A percentile compares a stretch with the other conserved stretches of the same genome.
phyloP scores from a whole-genome alignment of 352 stramenopile genomes.

The Pythium rhizo-oryzae region DNA sequence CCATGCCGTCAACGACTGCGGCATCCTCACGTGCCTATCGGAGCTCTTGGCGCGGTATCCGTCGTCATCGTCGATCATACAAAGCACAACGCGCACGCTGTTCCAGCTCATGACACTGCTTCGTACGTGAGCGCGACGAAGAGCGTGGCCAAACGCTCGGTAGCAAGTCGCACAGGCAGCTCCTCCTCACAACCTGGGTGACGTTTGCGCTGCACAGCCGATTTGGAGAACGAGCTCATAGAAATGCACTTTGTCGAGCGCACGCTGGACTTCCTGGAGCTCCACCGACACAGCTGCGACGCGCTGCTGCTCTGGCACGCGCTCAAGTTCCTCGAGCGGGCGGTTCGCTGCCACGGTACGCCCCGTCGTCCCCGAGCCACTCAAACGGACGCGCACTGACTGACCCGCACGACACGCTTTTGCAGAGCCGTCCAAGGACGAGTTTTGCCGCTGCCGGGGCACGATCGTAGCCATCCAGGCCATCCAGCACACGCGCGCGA shows the following conservation, averaged over 20 bases:
- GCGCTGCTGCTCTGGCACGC: conserved; percentile 55
- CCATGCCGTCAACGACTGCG: conserved; percentile 33
- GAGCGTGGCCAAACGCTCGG: neutral
- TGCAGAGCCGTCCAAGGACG: conserved; percentile 48
- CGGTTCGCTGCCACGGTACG: conserved; percentile 41
- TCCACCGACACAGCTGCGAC: conserved; percentile 22
- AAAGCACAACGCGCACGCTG: conserved; percentile 38
- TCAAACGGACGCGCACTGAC: neutral
- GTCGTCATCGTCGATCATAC: conserved; percentile 25
- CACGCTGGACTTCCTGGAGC: conserved; percentile 39
- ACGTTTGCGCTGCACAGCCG: neutral
- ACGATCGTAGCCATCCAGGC: conserved; percentile 35
- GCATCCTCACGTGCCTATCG: conserved; percentile 31
- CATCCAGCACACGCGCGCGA: conserved; percentile 15
- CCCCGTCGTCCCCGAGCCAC: neutral
- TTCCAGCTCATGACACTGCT: conserved; percentile 51
- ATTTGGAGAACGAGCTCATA: conserved; percentile 5
- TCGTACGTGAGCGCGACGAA: conserved; percentile 25
- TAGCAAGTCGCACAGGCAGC: too few species aligned
- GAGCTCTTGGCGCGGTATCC: conserved; percentile 31
- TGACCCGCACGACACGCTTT: neutral
- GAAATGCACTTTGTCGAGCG: conserved; percentile 40
- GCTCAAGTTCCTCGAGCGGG: conserved; percentile 55
- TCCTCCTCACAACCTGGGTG: neutral
- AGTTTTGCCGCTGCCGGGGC: conserved; percentile 37